phyloP scores from a whole-genome alignment of 768 basidiomycete genomes.

The Neoboletus magnificus region DNA sequence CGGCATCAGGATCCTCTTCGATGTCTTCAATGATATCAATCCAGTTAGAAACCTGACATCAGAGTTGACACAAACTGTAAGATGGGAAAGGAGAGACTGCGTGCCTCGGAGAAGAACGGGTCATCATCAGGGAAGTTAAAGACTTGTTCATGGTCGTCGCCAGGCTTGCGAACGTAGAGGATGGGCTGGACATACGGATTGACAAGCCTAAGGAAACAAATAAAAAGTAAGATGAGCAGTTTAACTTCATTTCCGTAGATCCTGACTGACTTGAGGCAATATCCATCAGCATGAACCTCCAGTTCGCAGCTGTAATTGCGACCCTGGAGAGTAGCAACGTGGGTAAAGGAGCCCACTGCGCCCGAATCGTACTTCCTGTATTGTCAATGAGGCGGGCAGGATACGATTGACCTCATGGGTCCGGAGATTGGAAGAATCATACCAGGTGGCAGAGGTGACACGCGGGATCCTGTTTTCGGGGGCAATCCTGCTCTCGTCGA shows the following conservation, averaged over 20 bases:
- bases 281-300: slow-evolving; percentile 93
- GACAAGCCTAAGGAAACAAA: slow-evolving; percentile 56
- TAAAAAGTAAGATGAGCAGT: slow-evolving; percentile 7
- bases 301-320: slow-evolving; percentile 92
- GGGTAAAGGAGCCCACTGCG: slow-evolving; percentile 89
- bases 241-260: slow-evolving; percentile 4
- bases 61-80: background rate
- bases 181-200: slow-evolving; percentile 94
- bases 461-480: slow-evolving; percentile 92
- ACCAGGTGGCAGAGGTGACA: slow-evolving; percentile 91
- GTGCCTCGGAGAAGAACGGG: slow-evolving; percentile 88
- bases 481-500: slow-evolving; percentile 83
- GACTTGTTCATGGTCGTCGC: slow-evolving; percentile 71
- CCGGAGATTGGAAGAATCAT: slow-evolving; percentile 26
- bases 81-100: background rate
- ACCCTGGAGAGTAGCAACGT: slow-evolving; percentile 89
- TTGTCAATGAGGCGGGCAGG: slow-evolving; percentile 17
- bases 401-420: slow-evolving; percentile 9
- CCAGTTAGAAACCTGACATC: slow-evolving; percentile 62
- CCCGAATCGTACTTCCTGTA: slow-evolving; percentile 92
- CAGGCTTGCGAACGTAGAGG: slow-evolving; percentile 81
- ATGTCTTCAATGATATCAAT: slow-evolving; percentile 89
- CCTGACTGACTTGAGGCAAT: slow-evolving; percentile 65
- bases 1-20: slow-evolving; percentile 78
- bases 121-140: slow-evolving; percentile 78